Percentiles rank a stretch among this genome's conserved stretches.
phyloP scores from a whole-genome alignment of 768 basidiomycete genomes.

The Lactifluus volemus region DNA sequence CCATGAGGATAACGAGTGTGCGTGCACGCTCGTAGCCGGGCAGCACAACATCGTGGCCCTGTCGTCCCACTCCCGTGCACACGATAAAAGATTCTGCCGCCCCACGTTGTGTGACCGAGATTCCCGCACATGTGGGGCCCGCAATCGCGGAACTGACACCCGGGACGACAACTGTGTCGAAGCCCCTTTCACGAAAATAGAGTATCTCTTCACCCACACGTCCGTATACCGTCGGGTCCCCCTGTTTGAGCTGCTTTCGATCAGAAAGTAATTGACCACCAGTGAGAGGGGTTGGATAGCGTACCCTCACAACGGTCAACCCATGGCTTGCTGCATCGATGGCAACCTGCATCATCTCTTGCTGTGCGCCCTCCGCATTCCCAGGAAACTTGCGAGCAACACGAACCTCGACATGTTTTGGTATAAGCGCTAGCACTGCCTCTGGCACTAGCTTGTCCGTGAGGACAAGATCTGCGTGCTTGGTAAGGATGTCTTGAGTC shows the following conservation, averaged over 20 bases:
- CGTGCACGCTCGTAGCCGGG: slow-evolving; percentile 79
- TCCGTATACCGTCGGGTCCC: slow-evolving; percentile 92
- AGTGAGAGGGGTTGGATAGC: slow-evolving; percentile 22
- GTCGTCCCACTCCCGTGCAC: slow-evolving; percentile 89
- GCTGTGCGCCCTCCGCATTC: slow-evolving; percentile 91
- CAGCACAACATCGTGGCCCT: slow-evolving; percentile 73
- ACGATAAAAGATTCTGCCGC: slow-evolving; percentile 84
- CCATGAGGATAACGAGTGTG: slow-evolving; percentile 88
- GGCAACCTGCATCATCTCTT: slow-evolving; percentile 90
- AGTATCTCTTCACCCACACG: slow-evolving; percentile 92
- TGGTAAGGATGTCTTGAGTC: slow-evolving; percentile 71
- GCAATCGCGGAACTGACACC: slow-evolving; percentile 88
- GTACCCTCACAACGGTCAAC: slow-evolving; percentile 76
- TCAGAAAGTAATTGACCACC: neutral
- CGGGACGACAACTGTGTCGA: slow-evolving; percentile 77
- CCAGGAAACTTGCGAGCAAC: slow-evolving; percentile 98
- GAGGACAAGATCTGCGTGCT: slow-evolving; percentile 77
- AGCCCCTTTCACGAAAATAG: slow-evolving; percentile 81
- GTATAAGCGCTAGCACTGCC: slow-evolving; percentile 79
- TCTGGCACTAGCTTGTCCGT: slow-evolving; percentile 95
- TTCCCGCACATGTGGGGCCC: slow-evolving; percentile 80
- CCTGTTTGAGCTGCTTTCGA: slow-evolving; percentile 75
- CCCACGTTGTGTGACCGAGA: slow-evolving; percentile 93
- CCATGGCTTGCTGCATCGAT: slow-evolving; percentile 74
- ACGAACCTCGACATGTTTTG: slow-evolving; percentile 56